Conservation (phyloP, 768 basidiomycete genomes). For the Daedalea quercina region DNA sequence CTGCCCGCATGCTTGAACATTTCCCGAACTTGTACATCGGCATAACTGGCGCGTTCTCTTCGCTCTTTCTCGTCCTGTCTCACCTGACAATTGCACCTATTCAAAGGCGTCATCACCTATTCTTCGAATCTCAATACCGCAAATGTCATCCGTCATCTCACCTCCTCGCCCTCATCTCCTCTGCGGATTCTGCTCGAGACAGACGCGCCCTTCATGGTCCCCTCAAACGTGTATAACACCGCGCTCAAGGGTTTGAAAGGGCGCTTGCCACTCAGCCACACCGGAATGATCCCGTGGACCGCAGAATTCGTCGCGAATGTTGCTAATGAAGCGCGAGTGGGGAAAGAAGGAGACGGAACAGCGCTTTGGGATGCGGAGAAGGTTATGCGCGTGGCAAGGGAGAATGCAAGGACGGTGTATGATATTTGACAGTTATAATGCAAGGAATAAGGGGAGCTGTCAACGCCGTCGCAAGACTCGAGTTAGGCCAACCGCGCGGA, state of each 20-base stretch:
- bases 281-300: slow-evolving; percentile 82
- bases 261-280: slow-evolving; percentile 62
- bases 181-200: slow-evolving; percentile 63
- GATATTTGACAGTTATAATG: slow-evolving; percentile 28
- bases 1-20: slow-evolving; percentile 58
- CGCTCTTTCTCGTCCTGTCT: slow-evolving; percentile 21
- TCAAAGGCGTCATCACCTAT: slow-evolving; percentile 72
- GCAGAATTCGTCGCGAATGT: slow-evolving; percentile 63
- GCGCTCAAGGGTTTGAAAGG: slow-evolving; percentile 47
- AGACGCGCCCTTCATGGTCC: slow-evolving; percentile 86
- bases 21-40: slow-evolving; percentile 79
- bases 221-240: slow-evolving; percentile 56
- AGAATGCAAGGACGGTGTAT: slow-evolving; percentile 61
- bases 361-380: slow-evolving; percentile 41
- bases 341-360: slow-evolving; percentile 5
- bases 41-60: slow-evolving; percentile 49
- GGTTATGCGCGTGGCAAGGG: slow-evolving; percentile 55
- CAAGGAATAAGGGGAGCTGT: too few relatives aligned
- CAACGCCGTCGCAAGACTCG: too few relatives aligned
- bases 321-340: slow-evolving; percentile 27
- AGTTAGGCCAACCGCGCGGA: too few relatives aligned
- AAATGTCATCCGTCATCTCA: slow-evolving; percentile 41
- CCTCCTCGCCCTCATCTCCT: slow-evolving; percentile 8
- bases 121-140: slow-evolving; percentile 68
- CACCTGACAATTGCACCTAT: slow-evolving; percentile 29